phyloP scores from a whole-genome alignment of 2,329 filamentous ascomycete species.

The Didymella sp. region DNA sequence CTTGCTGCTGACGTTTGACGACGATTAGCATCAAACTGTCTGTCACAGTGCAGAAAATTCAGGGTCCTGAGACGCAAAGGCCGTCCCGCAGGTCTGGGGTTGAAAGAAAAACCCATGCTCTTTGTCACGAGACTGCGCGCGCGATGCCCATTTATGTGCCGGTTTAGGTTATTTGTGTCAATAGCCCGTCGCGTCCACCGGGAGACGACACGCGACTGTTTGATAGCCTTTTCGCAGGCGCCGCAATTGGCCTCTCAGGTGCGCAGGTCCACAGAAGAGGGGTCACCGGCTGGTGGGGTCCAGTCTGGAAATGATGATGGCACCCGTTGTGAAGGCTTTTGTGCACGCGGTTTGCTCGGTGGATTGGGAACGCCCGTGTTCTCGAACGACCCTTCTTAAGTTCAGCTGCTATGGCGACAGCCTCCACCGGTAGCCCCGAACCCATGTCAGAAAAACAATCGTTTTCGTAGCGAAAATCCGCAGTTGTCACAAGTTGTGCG shows the following conservation, averaged over 20 bases:
- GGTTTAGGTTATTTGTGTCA: slow-evolving; percentile 43
- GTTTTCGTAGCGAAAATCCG: slow-evolving; percentile 15
- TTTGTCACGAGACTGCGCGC: slow-evolving; percentile 46
- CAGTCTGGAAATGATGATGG: slow-evolving; percentile 25
- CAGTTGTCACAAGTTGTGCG: slow-evolving; percentile 10
- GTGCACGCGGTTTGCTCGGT: slow-evolving; percentile 36
- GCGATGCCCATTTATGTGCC: slow-evolving; percentile 24
- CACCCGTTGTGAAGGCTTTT: slow-evolving; percentile 43
- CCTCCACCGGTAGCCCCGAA: slow-evolving; percentile 37
- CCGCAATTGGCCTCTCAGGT: slow-evolving; percentile 40
- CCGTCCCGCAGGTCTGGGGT: slow-evolving; percentile 38
- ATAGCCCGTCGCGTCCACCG: slow-evolving; percentile 41
- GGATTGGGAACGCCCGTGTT: slow-evolving; percentile 33
- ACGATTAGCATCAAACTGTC: slow-evolving; percentile 27
- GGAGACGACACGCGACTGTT: slow-evolving; percentile 40
- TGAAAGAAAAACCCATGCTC: slow-evolving; percentile 25
- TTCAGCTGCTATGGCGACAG: slow-evolving; percentile 41
- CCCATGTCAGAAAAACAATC: slow-evolving; percentile 24
- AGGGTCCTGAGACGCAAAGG: slow-evolving; percentile 42
- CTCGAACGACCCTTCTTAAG: slow-evolving; percentile 35
- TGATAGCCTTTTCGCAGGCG: slow-evolving; percentile 37
- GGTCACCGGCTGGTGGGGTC: slow-evolving; percentile 48
- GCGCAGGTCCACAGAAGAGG: slow-evolving; percentile 44
- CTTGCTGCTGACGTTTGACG: slow-evolving; percentile 25
- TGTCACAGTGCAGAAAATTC: slow-evolving; percentile 32